Percentiles rank a stretch among this genome's conserved stretches.
Evolutionary conservation across 306 rosid species (phyloP).

Genomic region (Citrullus amarus): DNA sequence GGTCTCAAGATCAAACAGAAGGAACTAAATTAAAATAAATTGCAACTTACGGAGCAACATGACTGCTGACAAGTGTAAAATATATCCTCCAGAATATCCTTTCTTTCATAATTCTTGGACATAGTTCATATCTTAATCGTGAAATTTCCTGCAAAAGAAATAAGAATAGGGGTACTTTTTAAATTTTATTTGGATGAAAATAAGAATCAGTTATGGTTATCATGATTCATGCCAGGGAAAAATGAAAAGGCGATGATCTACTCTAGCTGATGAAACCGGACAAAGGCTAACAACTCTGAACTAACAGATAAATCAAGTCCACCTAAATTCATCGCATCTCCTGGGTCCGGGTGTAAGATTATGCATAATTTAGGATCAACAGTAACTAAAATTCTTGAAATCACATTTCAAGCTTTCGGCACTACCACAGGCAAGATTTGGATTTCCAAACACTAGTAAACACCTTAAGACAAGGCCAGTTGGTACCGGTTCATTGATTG

Average conservation of each 20-base stretch:
- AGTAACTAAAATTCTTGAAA: neutral
- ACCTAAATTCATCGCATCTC: neutral
- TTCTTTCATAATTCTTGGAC: conserved; percentile 67
- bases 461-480: neutral
- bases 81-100: conserved; percentile 78
- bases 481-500: neutral
- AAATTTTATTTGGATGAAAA: neutral
- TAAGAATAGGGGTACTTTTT: neutral
- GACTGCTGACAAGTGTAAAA: conserved; percentile 56
- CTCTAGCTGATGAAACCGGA: neutral
- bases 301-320: neutral
- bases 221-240: neutral
- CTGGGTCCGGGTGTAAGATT: neutral
- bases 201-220: neutral
- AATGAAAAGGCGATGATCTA: neutral
- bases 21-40: conserved; percentile 8
- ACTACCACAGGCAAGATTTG: neutral
- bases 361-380: neutral
- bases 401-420: neutral
- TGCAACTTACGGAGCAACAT: conserved; percentile 91
- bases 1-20: neutral
- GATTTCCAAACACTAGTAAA: neutral
- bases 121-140: conserved; percentile 81
- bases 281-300: neutral
- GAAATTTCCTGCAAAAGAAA: conserved; percentile 67